Conservation (phyloP, 2,329 filamentous ascomycete species). For the Fusarium sp. region DNA sequence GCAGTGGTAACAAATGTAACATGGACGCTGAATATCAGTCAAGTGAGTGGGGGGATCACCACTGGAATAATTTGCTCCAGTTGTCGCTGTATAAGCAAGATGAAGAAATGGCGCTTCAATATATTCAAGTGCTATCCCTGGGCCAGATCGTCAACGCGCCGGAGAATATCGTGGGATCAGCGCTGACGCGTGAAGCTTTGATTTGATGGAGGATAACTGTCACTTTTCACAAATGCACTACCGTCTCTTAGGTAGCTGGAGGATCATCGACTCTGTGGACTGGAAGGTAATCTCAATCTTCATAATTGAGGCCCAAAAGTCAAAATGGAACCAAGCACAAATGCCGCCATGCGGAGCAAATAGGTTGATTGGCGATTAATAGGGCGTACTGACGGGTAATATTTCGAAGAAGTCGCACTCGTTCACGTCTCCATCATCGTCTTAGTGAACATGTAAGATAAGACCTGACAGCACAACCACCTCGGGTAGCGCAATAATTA, state of each 20-base stretch:
- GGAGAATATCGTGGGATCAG: conserved; percentile 34
- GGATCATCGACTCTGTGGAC: conserved; percentile 2
- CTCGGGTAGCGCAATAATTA: conserved; percentile 15
- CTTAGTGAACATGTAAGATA: conserved; percentile 22
- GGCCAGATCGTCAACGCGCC: conserved; percentile 20
- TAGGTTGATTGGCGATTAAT: conserved; percentile 32
- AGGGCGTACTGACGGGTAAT: conserved; percentile 21
- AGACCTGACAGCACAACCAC: conserved; percentile 11
- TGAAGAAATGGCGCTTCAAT: conserved; percentile 1
- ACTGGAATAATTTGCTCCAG: conserved; percentile 5
- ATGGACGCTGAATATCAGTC: conserved; percentile 18
- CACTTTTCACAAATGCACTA: conserved; percentile 11
- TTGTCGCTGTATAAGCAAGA: conserved; percentile 14
- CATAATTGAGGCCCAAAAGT: conserved; percentile 25
- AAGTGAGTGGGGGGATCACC: conserved; percentile 27
- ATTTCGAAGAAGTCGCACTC: conserved; percentile 29
- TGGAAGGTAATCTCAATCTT: neutral
- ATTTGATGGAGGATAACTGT: conserved; percentile 8
- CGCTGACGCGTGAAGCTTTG: conserved; percentile 29
- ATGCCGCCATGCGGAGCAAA: conserved; percentile 29
- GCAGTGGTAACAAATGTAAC: conserved; percentile 24
- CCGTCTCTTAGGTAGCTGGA: conserved; percentile 2
- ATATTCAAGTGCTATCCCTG: conserved; percentile 4
- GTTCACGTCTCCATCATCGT: conserved; percentile 27
- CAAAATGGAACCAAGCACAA: conserved; percentile 37